Evolutionary conservation across 176 grass and related monocot species (phyloP).

Genomic region (Aegilops longissima): DNA sequence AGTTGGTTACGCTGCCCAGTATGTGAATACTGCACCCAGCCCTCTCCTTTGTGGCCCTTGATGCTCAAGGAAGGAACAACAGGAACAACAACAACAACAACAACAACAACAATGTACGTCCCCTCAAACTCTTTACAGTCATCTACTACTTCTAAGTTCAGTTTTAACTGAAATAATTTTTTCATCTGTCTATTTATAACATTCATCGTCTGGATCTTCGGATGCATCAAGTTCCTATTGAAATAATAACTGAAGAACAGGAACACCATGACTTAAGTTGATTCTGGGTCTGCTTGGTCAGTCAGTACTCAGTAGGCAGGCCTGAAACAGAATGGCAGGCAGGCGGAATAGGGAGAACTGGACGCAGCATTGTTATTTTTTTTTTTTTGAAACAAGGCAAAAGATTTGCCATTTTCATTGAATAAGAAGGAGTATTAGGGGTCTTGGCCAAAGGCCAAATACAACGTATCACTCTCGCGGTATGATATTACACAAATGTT

Average conservation of each 20-base stretch:
- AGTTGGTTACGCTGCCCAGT: neutral
- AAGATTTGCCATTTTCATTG: no score
- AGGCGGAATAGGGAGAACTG: neutral
- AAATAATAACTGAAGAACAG: neutral
- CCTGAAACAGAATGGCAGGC: constrained; percentile 8
- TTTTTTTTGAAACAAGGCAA: no score
- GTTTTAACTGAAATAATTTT: neutral
- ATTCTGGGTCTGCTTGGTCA: constrained; percentile 8
- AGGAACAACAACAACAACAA: no score
- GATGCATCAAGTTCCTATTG: neutral
- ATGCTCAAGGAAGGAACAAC: constrained; percentile 28
- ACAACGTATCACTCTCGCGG: no score
- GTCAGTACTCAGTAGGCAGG: neutral
- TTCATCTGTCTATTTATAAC: neutral
- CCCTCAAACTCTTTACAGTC: neutral
- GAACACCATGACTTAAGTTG: neutral
- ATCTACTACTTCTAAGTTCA: neutral
- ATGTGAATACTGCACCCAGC: neutral
- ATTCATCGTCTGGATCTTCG: neutral
- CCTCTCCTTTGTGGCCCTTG: constrained; percentile 33
- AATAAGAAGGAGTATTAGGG: no score
- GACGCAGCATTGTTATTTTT: neutral
- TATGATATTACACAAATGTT: no score
- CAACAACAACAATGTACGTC: neutral
- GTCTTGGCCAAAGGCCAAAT: no score